Base-by-base conservation (phyloP, 768 basidiomycete genomes). In the Boletus sensibilis region DNA sequence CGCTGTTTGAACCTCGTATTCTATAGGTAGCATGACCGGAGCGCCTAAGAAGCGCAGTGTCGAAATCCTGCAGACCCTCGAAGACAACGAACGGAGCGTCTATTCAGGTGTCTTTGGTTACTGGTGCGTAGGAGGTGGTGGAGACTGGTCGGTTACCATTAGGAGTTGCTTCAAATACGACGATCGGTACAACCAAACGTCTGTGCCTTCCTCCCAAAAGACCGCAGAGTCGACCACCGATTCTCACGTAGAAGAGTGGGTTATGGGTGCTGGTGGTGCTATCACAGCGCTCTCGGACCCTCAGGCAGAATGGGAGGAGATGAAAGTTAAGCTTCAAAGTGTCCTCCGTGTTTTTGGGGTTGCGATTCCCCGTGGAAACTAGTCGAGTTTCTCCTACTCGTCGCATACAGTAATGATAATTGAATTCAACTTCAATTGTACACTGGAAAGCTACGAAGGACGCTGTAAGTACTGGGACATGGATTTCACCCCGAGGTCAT, bases 21-120 rank as follows among this genome's bases (percentile, higher is more conserved):
- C 20, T 45, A 33, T 57, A 94, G 93, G 94, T 1, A 94, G 92
- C 56, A 98, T 98, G 95, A 98, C 95, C 2, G 95, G 95, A 35
- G 95, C 95, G 0, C 95, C 95, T 0, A 98, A 98, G 75, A 88
- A 96, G 64, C 86, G 95, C 33, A 92, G 90, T 53, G 87, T 97
- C 9, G 90, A 97, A 71, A 87, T 98, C 35, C 79, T 98, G 9
- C 89, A 91, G 58, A 77, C 76, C 1, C 79, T 97, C 3, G 95
- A 98, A 70, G 81, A 79, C 44, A 70, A 78, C 40, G 81, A 86
- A 45, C 82, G 95, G 29, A 82, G 85, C 27, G 76, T 94, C 18
- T 98, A 98, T 68, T 97, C 95, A 20, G 94, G 95, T 33, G 90
- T 93, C 6, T 87, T 94, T 57, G 95, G 95, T 2, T 98, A 95